Conservation (phyloP, 306 rosid species). For the Dalbergia cultrata region DNA sequence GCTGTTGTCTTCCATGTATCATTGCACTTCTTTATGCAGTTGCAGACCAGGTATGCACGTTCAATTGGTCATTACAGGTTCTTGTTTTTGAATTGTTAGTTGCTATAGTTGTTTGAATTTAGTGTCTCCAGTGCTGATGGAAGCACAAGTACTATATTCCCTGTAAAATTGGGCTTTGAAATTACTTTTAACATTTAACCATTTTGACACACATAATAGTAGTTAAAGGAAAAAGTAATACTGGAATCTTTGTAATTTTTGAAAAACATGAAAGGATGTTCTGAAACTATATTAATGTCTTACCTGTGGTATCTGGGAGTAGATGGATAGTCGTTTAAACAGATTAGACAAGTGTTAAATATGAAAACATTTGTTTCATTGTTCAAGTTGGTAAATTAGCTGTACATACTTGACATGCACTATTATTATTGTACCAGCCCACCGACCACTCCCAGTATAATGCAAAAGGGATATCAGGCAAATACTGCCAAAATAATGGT, state of each 20-base stretch:
- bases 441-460: background rate
- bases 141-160: conserved; percentile 8
- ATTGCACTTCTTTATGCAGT: conserved; percentile 94
- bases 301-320: background rate
- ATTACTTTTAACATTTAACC: conserved; percentile 1
- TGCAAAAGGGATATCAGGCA: background rate
- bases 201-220: conserved; percentile 9
- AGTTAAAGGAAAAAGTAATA: background rate
- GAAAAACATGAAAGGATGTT: background rate
- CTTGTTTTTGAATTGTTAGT: conserved; percentile 12
- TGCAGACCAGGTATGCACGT: conserved; percentile 85
- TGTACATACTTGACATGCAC: conserved; percentile 1
- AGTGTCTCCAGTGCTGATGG: conserved; percentile 24
- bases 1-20: conserved; percentile 96
- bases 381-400: background rate
- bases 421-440: background rate
- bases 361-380: conserved; percentile 24
- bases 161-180: conserved; percentile 29
- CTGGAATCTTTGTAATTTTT: background rate
- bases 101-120: background rate
- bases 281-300: background rate
- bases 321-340: background rate
- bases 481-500: background rate
- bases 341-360: conserved; percentile 18
- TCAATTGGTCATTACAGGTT: conserved; percentile 22